Evolutionary conservation across 2,329 filamentous ascomycete genomes (phyloP), one percentile per base, ranked within the genome.

Genomic region (Hypoxylon sp.): DNA sequence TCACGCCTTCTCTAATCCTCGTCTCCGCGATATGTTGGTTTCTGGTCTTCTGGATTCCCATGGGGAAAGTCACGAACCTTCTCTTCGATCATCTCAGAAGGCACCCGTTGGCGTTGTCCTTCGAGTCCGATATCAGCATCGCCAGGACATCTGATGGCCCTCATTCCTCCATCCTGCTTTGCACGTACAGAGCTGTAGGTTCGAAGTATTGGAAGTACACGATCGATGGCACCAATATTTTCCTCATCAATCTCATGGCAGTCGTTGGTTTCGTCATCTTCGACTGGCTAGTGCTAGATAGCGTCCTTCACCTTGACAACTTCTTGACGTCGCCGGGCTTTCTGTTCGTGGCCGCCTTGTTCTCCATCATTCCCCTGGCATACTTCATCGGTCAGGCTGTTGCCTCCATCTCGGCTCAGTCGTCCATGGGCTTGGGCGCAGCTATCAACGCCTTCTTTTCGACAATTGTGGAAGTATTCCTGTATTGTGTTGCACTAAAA

Each of bases 171-270:
- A 93, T 99, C 55, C 78, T 99, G 12, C 80, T 99, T 23, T 99
- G 94, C 79, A 99, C 94, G 4, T 99, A 99, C 74, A 89, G 95
- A 51, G 94, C 94, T 31, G 93, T 95, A 8, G 94, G 94, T 8
- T 79, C 86, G 61, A 93, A 93, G 71, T 99, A 99, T 77, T 99
- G 95, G 93, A 99, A 99, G 74, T 99, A 99, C 74, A 99, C 94
- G 3, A 80, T 99, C 51, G 94, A 99, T 68, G 95, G 94, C 46
- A 99, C 94, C 55, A 99, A 99, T 73, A 96, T 99, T 68, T 97
- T 99, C 75, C 84, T 99, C 61, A 97, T 99, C 78, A 99, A 99
- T 70, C 82, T 99, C 49, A 90, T 97, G 75, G 88, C 85, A 8
- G 83, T 99, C 12, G 94, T 99, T n/a, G 76, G 90, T 16, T 97